phyloP scores from a whole-genome alignment of 345 rosid genomes.

The Acer yangbiense region DNA sequence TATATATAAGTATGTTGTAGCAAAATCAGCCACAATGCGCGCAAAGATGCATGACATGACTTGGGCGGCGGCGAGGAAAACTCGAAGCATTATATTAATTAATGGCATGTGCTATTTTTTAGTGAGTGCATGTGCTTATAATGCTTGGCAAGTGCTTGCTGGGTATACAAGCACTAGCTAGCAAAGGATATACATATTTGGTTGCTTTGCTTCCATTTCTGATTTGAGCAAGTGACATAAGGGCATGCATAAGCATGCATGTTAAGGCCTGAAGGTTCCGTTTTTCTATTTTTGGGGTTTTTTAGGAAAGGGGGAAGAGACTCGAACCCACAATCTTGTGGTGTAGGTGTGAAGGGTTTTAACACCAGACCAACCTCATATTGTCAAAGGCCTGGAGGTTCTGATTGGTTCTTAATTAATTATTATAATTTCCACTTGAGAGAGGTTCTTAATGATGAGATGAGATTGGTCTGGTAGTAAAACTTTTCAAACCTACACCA shows the following conservation, averaged over 20 bases:
- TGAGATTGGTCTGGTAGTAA: no score
- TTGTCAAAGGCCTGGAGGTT: no score
- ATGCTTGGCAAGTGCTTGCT: conserved; percentile 2
- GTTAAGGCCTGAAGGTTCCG: neutral
- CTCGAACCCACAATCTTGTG: no score
- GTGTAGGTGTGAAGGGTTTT: no score
- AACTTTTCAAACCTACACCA: no score
- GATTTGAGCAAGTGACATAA: neutral
- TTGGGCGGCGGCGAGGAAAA: neutral
- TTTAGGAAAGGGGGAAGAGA: no score
- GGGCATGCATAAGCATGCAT: neutral
- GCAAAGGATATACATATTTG: neutral
- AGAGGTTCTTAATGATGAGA: no score
- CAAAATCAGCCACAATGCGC: neutral
- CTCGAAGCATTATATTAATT: neutral
- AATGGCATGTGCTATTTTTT: neutral
- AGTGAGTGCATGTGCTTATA: neutral
- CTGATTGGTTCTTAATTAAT: no score
- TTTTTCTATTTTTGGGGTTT: no score
- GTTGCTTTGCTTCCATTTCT: neutral
- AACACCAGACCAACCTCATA: no score
- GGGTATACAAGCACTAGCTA: neutral
- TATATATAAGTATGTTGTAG: no score
- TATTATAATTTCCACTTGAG: no score
- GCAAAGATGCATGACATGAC: neutral